Evolutionary conservation across 129 eudicot genomes (phyloP), one percentile per base, ranked within the genome.

Genomic region (Tagetes erecta): DNA sequence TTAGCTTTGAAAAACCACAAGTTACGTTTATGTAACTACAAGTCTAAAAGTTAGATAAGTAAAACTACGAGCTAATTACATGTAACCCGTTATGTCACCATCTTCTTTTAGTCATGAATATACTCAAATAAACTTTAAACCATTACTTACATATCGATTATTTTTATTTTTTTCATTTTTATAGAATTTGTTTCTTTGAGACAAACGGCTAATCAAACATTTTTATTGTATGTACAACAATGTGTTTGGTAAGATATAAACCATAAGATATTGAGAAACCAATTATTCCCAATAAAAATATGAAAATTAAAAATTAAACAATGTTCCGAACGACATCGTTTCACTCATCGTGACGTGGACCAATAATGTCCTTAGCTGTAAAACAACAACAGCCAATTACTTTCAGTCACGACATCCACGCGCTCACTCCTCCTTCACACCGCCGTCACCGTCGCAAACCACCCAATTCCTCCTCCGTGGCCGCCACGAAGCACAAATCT

Each of bases 381-480:
- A 47, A 1, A 6, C 41, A 12, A 41, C 59, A 37, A 64, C 72
- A 31, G 57, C 40, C 8, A 56, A 63, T 60, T 33, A 59, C 49
- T 13, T 44, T 44, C 6, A 56, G 5, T 5, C 50, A 70, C 63
- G 50, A 38, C 7, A 49, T 49, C 51, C 72, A 78, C 66, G 51
- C 77, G 74, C 51, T 79, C 59, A 79, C 70, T 79, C 74, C 31
- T 80, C 86, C 76, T 83, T 87, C 62, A 71, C 7, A 55, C 41
- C 89, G 11, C 37, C 68, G 64, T 6, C 11, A 44, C 58, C 72
- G 80, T 3, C 37, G 68, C 27, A 33, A 37, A 68, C 66, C 0
- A 72, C 68, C 67, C 74, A 82, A 62, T 50, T 37, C 33, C 62
- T 46, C 58, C 74, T 70, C 77, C 83, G 30, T 67, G 38, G 33